phyloP scores from a whole-genome alignment of 768 basidiomycete species.

The Leccinum aurantiacum region DNA sequence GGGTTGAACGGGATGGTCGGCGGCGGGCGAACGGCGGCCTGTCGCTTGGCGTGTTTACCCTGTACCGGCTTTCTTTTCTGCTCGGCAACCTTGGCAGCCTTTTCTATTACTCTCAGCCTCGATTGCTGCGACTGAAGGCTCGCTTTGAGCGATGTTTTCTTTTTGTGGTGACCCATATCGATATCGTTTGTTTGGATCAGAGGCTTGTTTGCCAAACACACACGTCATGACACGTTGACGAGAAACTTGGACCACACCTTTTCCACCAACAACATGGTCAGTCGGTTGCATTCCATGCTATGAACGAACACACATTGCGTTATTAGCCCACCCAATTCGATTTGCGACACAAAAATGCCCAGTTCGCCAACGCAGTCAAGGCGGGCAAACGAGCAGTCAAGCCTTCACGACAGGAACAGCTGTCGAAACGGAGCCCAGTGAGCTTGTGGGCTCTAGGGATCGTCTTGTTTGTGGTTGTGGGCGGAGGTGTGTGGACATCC shows the following conservation, averaged over 20 bases:
- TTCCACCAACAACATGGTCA: conserved; percentile 31
- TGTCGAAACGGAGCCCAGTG: conserved; percentile 73
- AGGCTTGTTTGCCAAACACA: conserved; percentile 28
- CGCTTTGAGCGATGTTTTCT: conserved; percentile 58
- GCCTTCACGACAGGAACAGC: conserved; percentile 66
- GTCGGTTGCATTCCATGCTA: conserved; percentile 6
- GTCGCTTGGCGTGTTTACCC: conserved; percentile 23
- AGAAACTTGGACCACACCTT: too few species aligned
- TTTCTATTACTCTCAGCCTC: conserved; percentile 61
- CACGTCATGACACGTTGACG: conserved; percentile 21
- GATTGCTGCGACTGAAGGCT: conserved; percentile 70
- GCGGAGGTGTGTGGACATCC: conserved; percentile 56
- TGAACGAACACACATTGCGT: not conserved
- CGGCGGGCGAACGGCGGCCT: conserved; percentile 31
- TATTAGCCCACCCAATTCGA: conserved; percentile 78
- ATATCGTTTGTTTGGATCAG: conserved; percentile 31
- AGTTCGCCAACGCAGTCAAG: conserved; percentile 74
- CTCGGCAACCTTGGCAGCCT: conserved; percentile 44
- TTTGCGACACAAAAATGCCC: conserved; percentile 74
- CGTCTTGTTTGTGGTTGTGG: conserved; percentile 75
- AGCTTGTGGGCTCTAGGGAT: conserved; percentile 71
- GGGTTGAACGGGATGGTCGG: conserved; percentile 63
- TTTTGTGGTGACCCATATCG: conserved; percentile 50
- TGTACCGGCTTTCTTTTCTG: conserved; percentile 39
- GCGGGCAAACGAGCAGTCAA: conserved; percentile 76